A percentile compares a stretch with the other conserved stretches of the same genome.
These are phyloP conservation scores for Colletotrichum ledebouriae DNA, from an alignment of 2,329 filamentous ascomycete species.

Conservation along the genomic window DNA sequence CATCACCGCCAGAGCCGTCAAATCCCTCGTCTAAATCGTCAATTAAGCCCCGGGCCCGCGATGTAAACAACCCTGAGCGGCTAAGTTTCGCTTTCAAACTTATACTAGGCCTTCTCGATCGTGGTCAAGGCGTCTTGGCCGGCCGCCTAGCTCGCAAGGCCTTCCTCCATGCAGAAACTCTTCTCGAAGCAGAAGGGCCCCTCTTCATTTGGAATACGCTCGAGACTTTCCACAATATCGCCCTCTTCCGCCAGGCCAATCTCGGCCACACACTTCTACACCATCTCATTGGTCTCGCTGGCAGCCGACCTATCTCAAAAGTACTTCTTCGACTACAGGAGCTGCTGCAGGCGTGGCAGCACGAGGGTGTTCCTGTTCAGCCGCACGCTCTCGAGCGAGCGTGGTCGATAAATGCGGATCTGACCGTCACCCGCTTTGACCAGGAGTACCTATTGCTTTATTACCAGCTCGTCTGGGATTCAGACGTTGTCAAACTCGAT, in stretches of 20 bases:
- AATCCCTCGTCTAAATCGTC: not conserved
- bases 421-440: constrained; percentile 40
- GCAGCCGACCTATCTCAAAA: constrained; percentile 1
- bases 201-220: constrained; percentile 40
- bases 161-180: constrained; percentile 44
- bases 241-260: constrained; percentile 16
- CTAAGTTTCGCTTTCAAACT: constrained; percentile 43
- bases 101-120: constrained; percentile 37
- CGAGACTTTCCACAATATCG: constrained; percentile 39
- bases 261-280: constrained; percentile 38
- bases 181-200: constrained; percentile 41
- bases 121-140: constrained; percentile 42
- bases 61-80: constrained; percentile 23
- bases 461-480: constrained; percentile 44
- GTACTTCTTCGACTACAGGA: constrained; percentile 2
- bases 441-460: constrained; percentile 38
- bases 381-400: constrained; percentile 37
- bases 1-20: not conserved
- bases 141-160: constrained; percentile 45
- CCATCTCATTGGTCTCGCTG: constrained; percentile 37
- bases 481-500: constrained; percentile 26
- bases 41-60: not conserved
- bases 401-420: constrained; percentile 43
- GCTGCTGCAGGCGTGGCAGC: constrained; percentile 18
- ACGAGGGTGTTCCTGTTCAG: constrained; percentile 1